phyloP scores from a whole-genome alignment of 441 rosid genomes.

The Erodium chrysanthum region DNA sequence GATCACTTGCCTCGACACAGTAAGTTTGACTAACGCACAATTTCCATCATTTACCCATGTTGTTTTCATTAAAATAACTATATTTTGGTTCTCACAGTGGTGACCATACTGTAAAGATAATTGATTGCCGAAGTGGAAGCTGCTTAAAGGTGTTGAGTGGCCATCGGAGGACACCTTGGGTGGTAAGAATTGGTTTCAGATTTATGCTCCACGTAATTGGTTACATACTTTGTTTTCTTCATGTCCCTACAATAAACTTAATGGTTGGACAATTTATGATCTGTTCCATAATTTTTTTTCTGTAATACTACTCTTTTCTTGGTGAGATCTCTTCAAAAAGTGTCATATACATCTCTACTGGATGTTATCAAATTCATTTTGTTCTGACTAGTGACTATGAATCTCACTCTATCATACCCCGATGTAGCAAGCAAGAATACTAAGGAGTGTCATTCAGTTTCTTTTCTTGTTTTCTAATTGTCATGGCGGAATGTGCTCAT shows the following conservation, averaged over 20 bases:
- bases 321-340: not conserved
- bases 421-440: not conserved
- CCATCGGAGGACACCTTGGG: constrained; percentile 91
- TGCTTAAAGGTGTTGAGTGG: constrained; percentile 75
- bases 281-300: not conserved
- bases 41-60: not conserved
- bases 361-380: not conserved
- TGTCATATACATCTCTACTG: not conserved
- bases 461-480: not conserved
- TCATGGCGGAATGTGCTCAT: not conserved
- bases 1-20: constrained; percentile 83
- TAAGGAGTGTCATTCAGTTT: not conserved
- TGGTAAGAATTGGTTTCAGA: constrained; percentile 46
- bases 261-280: not conserved
- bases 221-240: not conserved
- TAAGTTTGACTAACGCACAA: constrained; percentile 23
- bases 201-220: not conserved
- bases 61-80: constrained; percentile 10
- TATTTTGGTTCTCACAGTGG: constrained; percentile 47
- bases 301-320: not conserved
- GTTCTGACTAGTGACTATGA: not conserved
- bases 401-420: not conserved
- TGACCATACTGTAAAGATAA: constrained; percentile 86
- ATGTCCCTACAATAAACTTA: not conserved
- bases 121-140: constrained; percentile 64